phyloP scores from a whole-genome alignment of 345 rosid species.

The Brassica carinata region DNA sequence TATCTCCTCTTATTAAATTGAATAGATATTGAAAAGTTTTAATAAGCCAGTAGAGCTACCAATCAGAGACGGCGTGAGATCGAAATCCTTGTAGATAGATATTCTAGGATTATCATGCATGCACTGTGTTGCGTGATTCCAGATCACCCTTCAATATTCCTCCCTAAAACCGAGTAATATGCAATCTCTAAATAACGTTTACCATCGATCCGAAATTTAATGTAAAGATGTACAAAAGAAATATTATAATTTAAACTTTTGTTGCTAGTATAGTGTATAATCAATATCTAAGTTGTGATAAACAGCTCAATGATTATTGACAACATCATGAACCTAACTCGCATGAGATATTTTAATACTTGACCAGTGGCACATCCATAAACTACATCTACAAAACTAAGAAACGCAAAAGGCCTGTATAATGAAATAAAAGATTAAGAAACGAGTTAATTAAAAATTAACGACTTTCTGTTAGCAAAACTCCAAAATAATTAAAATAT shows the following conservation, averaged over 20 bases:
- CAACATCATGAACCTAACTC: background rate
- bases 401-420: background rate
- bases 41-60: background rate
- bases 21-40: background rate
- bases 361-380: background rate
- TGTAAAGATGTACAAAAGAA: background rate
- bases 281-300: background rate
- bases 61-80: slow-evolving; percentile 16
- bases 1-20: background rate
- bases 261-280: background rate
- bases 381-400: background rate
- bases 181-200: background rate
- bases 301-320: background rate
- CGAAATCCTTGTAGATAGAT: background rate
- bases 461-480: slow-evolving; percentile 23
- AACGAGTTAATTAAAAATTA: background rate
- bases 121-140: slow-evolving; percentile 7
- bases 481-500: slow-evolving; percentile 4
- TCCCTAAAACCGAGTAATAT: background rate
- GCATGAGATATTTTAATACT: background rate
- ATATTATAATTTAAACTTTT: background rate
- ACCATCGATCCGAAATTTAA: background rate
- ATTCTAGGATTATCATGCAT: slow-evolving; percentile 21
- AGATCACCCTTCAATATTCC: background rate
- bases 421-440: background rate